Conservation (phyloP, 495 filamentous ascomycete genomes). For the Hapsidospora chrysogenum region DNA sequence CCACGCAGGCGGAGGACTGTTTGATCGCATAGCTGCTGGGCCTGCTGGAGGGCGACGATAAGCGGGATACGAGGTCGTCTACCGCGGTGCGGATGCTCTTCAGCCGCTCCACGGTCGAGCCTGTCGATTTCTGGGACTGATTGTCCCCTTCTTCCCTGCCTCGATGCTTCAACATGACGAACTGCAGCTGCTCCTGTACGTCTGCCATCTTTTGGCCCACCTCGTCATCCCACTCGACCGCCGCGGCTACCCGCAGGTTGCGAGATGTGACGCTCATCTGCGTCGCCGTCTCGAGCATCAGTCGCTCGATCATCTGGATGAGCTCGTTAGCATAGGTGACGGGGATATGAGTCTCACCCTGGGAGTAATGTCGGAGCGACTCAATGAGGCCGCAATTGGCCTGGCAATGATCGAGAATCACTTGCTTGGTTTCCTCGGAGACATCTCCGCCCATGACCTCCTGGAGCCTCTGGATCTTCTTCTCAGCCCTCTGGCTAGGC, state of each 20-base stretch:
- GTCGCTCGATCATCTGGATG: neutral
- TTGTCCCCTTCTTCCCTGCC: neutral
- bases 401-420: neutral
- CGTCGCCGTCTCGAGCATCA: neutral
- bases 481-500: too few relatives aligned
- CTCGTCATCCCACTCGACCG: too few relatives aligned
- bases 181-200: neutral
- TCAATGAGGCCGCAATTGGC: neutral
- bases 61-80: too few relatives aligned
- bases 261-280: too few relatives aligned
- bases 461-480: too few relatives aligned
- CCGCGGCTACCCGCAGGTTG: too few relatives aligned
- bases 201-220: neutral
- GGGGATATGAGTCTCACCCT: neutral
- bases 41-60: too few relatives aligned
- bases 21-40: too few relatives aligned
- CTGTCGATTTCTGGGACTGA: neutral
- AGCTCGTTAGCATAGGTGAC: neutral
- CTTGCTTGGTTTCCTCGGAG: neutral
- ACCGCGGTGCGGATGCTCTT: too few relatives aligned
- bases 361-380: neutral
- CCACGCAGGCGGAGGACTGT: too few relatives aligned
- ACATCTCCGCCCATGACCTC: too few relatives aligned
- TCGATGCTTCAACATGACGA: neutral
- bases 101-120: too few relatives aligned